Evolutionary conservation across 352 stramenopile species (phyloP), one percentile per base, ranked within the genome.

Genomic region (Pythium apleroticum): DNA sequence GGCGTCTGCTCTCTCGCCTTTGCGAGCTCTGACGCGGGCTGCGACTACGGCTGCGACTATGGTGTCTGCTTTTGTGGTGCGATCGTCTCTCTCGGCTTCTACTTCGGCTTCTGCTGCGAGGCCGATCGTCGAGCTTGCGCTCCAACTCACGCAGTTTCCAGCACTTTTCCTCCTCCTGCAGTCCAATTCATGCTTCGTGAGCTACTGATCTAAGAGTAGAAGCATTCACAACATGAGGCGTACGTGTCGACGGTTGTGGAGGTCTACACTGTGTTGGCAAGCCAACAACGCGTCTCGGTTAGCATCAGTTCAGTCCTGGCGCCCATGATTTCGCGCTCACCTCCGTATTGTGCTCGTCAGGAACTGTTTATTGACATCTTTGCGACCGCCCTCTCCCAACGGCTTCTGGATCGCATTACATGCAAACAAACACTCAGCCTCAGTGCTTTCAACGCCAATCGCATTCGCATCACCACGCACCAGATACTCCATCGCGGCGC

Each of bases 291-390:
- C 30, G 30, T 9, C 5, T 10, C 5, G 10, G 30, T 33, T 33
- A 33, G 30, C n/a, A n/a, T n/a, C n/a, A n/a, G n/a, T n/a, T n/a
- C n/a, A n/a, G n/a, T n/a, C n/a, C n/a, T n/a, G n/a, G n/a, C n/a
- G n/a, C n/a, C n/a, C n/a, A n/a, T n/a, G n/a, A n/a, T n/a, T n/a
- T n/a, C n/a, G n/a, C 27, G 39, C 48, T 20, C 56, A 89, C 81
- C 81, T 71, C 50, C 77, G 71, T 30, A 91, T 88, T 12, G 80
- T 89, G 57, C 77, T 86, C 41, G 72, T 57, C 31, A 91, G 60
- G 57, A 91, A 91, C 37, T 66, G 60, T 65, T 89, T 91, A 65
- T 89, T 91, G 50, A 91, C 80, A 59, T 89, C 80, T 48, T 76
- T 76, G n/a, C 70, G 72, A 19, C 58, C 68, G 14, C 69, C 61